Evolutionary conservation across 1,139 yeast genomes (phyloP).

Genomic region (Entelexis paramagnoliae): DNA sequence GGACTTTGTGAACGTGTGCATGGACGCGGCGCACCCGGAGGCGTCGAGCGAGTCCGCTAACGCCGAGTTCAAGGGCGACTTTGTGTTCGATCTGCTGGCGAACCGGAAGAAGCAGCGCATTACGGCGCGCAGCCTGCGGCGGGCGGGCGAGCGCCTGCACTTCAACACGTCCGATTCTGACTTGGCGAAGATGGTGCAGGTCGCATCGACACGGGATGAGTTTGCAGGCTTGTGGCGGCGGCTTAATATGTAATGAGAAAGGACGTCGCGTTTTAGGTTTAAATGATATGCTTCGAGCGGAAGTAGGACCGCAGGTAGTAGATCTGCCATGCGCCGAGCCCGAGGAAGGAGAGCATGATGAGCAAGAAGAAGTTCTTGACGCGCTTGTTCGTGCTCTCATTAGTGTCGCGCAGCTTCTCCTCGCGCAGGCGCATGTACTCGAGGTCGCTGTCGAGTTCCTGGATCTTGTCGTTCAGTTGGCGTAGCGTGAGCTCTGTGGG

Average conservation of each 20-base stretch:
- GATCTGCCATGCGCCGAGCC: slow-evolving; percentile 86
- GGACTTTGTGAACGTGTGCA: slow-evolving; percentile 24
- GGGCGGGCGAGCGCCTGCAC: slow-evolving; percentile 27
- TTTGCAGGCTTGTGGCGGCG: slow-evolving; percentile 16
- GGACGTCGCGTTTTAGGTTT: slow-evolving; percentile 17
- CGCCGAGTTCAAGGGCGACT: not conserved
- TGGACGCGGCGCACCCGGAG: slow-evolving; percentile 5
- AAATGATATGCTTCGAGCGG: slow-evolving; percentile 87
- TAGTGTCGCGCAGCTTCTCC: slow-evolving; percentile 87
- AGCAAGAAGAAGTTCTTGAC: slow-evolving; percentile 75
- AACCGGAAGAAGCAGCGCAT: slow-evolving; percentile 10
- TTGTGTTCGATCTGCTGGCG: slow-evolving; percentile 14
- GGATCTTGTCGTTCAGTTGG: slow-evolving; percentile 69
- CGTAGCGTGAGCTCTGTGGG: slow-evolving; percentile 86
- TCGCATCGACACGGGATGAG: slow-evolving; percentile 22
- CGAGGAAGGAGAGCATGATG: slow-evolving; percentile 56
- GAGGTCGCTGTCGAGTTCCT: slow-evolving; percentile 66
- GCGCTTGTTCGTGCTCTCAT: slow-evolving; percentile 75
- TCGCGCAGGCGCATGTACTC: slow-evolving; percentile 80
- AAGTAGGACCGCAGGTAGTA: slow-evolving; percentile 84
- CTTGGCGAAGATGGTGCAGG: slow-evolving; percentile 29
- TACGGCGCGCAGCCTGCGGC: slow-evolving; percentile 19
- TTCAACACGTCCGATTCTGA: slow-evolving; percentile 29
- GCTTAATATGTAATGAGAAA: not conserved
- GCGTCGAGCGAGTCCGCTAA: not conserved